These are phyloP conservation scores for Trametes coccinea DNA, from an alignment of 768 basidiomycete species.

Conservation along the genomic window DNA sequence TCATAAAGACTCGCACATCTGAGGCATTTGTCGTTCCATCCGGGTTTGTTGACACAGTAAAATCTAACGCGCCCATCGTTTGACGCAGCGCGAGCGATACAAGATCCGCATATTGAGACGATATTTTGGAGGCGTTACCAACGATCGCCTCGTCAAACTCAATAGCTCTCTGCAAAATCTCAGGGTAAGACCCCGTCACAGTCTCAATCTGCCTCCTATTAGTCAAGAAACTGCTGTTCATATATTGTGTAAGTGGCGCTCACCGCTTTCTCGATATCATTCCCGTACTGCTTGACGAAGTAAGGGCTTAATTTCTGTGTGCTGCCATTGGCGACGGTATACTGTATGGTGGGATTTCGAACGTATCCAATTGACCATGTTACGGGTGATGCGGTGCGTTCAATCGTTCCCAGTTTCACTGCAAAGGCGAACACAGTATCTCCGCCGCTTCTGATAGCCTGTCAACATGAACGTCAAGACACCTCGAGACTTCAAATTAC, in stretches of 20 bases:
- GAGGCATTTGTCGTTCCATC: slow-evolving; percentile 23
- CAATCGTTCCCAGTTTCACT: slow-evolving; percentile 29
- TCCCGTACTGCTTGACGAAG: slow-evolving; percentile 12
- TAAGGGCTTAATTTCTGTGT: slow-evolving; percentile 22
- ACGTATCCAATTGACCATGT: slow-evolving; percentile 33
- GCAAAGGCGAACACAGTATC: slow-evolving; percentile 31
- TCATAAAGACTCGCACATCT: slow-evolving; percentile 28
- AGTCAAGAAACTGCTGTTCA: too few relatives aligned
- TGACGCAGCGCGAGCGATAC: slow-evolving; percentile 31
- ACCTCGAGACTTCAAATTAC: neutral
- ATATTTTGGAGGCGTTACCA: slow-evolving; percentile 23
- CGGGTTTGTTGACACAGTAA: slow-evolving; percentile 25
- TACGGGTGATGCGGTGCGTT: slow-evolving; percentile 19
- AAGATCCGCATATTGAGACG: slow-evolving; percentile 27
- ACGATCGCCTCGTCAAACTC: slow-evolving; percentile 28
- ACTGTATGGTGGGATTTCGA: slow-evolving; percentile 29
- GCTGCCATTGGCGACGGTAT: slow-evolving; percentile 15
- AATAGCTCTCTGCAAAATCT: slow-evolving; percentile 16
- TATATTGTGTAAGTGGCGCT: too few relatives aligned
- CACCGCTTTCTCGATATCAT: neutral
- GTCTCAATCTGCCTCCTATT: slow-evolving; percentile 17
- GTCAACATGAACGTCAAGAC: neutral
- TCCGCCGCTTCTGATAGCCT: neutral
- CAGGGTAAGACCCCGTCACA: slow-evolving; percentile 24
- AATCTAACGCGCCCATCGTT: slow-evolving; percentile 28